Conservation (phyloP, 257 asterid species). For the Ilex asprella region DNA sequence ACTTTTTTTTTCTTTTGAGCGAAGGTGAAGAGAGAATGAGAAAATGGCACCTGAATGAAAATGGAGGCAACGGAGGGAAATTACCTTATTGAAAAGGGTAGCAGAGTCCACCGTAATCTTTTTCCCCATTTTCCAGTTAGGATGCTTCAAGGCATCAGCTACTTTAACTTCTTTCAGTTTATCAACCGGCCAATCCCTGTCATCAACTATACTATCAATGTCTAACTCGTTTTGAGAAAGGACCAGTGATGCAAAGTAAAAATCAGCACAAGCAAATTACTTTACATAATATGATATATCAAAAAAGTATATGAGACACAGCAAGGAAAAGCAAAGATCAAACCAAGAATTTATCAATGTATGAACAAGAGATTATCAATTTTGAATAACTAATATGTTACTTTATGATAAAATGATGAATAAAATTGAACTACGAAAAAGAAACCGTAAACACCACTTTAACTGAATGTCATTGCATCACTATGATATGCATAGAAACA, state of each 20-base stretch:
- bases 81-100: conserved; percentile 94
- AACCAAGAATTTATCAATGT: too few species aligned
- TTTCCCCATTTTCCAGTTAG: conserved; percentile 99
- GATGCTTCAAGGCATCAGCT: conserved; percentile 98
- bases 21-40: background rate
- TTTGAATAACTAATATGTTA: too few species aligned
- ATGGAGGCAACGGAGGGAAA: conserved; percentile 1
- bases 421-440: too few species aligned
- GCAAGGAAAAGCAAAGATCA: too few species aligned
- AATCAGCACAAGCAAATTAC: too few species aligned
- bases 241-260: background rate
- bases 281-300: too few species aligned
- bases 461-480: too few species aligned
- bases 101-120: conserved; percentile 99
- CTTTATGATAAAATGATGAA: too few species aligned
- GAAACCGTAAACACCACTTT: too few species aligned
- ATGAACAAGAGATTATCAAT: too few species aligned
- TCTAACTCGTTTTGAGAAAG: background rate
- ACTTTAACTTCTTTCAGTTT: conserved; percentile 91
- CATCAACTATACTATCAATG: conserved; percentile 5
- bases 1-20: background rate
- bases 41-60: background rate
- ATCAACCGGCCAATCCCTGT: conserved; percentile 92
- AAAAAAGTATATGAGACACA: too few species aligned
- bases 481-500: too few species aligned